phyloP scores from a whole-genome alignment of 163 green algal species.

The Picocystis sp. region DNA sequence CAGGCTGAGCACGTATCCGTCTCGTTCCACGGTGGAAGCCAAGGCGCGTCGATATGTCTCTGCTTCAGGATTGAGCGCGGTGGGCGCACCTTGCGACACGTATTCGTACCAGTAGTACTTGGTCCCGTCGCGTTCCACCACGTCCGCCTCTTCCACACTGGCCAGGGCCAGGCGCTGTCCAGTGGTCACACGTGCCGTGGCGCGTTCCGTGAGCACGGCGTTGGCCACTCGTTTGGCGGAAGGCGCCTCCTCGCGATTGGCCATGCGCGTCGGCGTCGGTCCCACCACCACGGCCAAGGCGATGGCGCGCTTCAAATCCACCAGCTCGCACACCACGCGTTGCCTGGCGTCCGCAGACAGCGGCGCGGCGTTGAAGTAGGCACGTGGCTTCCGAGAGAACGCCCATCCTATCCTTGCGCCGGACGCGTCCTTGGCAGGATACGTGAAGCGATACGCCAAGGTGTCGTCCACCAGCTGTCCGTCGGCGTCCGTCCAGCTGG shows the following conservation, averaged over 20 bases:
- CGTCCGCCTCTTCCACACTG: conserved; percentile 29
- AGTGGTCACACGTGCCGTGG: conserved; percentile 43
- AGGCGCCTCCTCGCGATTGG: conserved; percentile 29
- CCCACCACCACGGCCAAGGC: conserved; percentile 43
- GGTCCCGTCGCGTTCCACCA: conserved; percentile 18
- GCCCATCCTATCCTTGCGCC: conserved; percentile 28
- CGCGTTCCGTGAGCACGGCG: conserved; percentile 42
- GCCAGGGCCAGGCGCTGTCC: conserved; percentile 52
- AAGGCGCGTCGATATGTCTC: too few relatives aligned
- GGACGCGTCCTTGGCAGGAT: conserved; percentile 25
- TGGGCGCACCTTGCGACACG: conserved; percentile 29
- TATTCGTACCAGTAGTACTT: conserved; percentile 61
- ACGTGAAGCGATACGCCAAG: conserved; percentile 61
- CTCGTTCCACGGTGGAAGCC: too few relatives aligned
- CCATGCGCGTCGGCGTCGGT: conserved; percentile 26
- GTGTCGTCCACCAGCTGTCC: conserved; percentile 30
- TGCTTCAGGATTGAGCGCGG: too few relatives aligned
- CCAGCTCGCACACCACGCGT: conserved; percentile 57
- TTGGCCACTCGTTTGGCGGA: conserved; percentile 48
- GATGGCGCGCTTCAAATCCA: conserved; percentile 50
- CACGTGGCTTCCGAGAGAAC: conserved; percentile 31
- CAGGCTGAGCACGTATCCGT: too few relatives aligned
- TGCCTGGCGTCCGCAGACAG: conserved; percentile 54
- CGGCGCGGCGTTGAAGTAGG: conserved; percentile 45
- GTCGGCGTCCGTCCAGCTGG: too few relatives aligned